Conservation (phyloP, 192 early-diverging fungal species). For the Coemansia sp. region DNA sequence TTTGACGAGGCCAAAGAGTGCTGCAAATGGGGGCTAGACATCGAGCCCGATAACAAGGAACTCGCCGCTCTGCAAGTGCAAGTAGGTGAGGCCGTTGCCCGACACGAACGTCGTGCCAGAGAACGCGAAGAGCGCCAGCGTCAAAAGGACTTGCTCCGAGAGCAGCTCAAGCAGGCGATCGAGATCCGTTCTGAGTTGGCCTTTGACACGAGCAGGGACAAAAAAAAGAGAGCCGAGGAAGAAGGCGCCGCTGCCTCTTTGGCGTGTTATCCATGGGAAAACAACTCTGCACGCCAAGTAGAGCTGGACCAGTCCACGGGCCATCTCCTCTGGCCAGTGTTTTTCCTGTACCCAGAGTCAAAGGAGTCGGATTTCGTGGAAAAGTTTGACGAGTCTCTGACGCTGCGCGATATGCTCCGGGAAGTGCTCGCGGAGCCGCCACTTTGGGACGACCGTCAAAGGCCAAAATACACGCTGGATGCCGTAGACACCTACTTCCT, state of each 20-base stretch:
- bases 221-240: neutral
- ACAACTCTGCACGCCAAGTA: constrained; percentile 52
- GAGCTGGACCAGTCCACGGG: constrained; percentile 57
- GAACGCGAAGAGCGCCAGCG: constrained; percentile 39
- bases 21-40: constrained; percentile 68
- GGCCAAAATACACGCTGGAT: constrained; percentile 64
- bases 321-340: constrained; percentile 75
- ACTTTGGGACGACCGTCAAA: constrained; percentile 70
- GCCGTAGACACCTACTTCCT: constrained; percentile 82
- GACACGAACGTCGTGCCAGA: constrained; percentile 11
- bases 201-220: constrained; percentile 27
- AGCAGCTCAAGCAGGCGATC: constrained; percentile 53
- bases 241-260: neutral
- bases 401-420: constrained; percentile 80
- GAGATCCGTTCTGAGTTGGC: constrained; percentile 39
- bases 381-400: constrained; percentile 75
- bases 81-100: constrained; percentile 9
- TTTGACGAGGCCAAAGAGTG: constrained; percentile 83
- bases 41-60: constrained; percentile 61
- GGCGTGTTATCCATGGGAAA: constrained; percentile 34
- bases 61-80: constrained; percentile 36
- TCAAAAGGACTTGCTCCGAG: constrained; percentile 46
- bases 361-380: constrained; percentile 87
- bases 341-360: constrained; percentile 94
- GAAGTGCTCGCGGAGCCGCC: constrained; percentile 78